Conservation (phyloP, 1,139 yeast genomes). For the Magnusiomyces paraingens region DNA sequence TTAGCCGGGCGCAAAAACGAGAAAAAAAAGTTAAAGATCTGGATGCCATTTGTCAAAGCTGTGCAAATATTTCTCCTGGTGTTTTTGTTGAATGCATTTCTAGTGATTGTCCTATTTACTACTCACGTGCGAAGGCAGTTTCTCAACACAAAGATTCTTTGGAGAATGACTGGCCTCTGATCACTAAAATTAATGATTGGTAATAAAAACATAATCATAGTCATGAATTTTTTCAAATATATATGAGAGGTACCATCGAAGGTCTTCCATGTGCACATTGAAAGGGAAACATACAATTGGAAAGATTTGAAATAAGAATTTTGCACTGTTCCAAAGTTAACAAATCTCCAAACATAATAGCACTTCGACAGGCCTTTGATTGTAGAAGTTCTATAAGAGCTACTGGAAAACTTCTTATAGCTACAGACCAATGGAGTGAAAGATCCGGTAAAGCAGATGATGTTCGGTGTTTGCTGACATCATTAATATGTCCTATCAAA, state of each 20-base stretch:
- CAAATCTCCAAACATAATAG: slow-evolving; percentile 67
- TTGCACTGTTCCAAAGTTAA: slow-evolving; percentile 43
- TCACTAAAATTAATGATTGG: slow-evolving; percentile 1
- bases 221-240: slow-evolving; percentile 18
- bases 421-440: slow-evolving; percentile 11
- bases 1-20: slow-evolving; percentile 18
- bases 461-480: slow-evolving; percentile 14
- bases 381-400: slow-evolving; percentile 46
- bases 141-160: slow-evolving; percentile 8
- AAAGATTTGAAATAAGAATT: slow-evolving; percentile 38
- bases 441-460: slow-evolving; percentile 11
- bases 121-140: slow-evolving; percentile 31
- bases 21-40: slow-evolving; percentile 27
- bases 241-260: slow-evolving; percentile 52
- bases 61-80: slow-evolving; percentile 27
- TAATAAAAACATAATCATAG: background rate
- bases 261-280: slow-evolving; percentile 90
- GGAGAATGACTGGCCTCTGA: background rate
- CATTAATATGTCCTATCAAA: slow-evolving; percentile 17
- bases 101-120: slow-evolving; percentile 42
- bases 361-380: slow-evolving; percentile 63
- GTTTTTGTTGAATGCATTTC: slow-evolving; percentile 33
- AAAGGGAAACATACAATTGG: slow-evolving; percentile 54
- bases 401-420: slow-evolving; percentile 20
- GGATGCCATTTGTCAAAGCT: slow-evolving; percentile 29